Percentiles rank a stretch among this genome's conserved stretches.
Evolutionary conservation across 208 protist species (phyloP).

Genomic region (Wallacemonas sp.): DNA sequence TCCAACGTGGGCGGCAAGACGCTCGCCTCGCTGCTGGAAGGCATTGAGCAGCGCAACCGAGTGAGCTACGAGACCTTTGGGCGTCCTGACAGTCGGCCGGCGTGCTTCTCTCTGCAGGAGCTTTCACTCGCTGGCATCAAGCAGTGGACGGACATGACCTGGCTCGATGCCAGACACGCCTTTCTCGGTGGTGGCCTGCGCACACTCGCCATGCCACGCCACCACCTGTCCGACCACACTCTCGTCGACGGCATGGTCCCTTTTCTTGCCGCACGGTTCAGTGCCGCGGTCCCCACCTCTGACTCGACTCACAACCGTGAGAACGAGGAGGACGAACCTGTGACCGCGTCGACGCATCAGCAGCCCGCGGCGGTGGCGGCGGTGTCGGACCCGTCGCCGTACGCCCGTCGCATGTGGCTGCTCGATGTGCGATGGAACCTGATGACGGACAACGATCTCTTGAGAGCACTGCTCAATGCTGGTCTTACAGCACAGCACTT

Average conservation of each 20-base stretch:
- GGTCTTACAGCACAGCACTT: constrained; percentile 15
- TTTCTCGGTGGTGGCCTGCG: background rate
- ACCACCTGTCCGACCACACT: background rate
- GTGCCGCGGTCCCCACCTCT: too few relatives aligned
- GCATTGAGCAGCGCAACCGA: background rate
- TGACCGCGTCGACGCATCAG: too few relatives aligned
- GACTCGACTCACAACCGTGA: too few relatives aligned
- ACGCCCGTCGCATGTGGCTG: constrained; percentile 13
- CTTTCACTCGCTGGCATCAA: background rate
- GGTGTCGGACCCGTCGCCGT: too few relatives aligned
- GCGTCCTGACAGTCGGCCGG: background rate
- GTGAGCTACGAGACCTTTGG: background rate
- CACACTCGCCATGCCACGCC: background rate
- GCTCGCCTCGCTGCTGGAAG: background rate
- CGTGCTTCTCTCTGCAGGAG: constrained; percentile 1
- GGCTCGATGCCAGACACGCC: background rate
- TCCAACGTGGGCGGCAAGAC: background rate
- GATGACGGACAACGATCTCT: background rate
- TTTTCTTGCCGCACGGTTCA: too few relatives aligned
- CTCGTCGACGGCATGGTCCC: background rate
- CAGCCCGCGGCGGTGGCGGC: too few relatives aligned
- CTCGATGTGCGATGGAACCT: constrained; percentile 18
- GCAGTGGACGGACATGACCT: background rate
- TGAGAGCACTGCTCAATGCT: constrained; percentile 8
- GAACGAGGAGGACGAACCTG: background rate